Evolutionary conservation across 2,329 filamentous ascomycete genomes (phyloP), one percentile per base, ranked within the genome.

Genomic region (Bipolaris zeicola): DNA sequence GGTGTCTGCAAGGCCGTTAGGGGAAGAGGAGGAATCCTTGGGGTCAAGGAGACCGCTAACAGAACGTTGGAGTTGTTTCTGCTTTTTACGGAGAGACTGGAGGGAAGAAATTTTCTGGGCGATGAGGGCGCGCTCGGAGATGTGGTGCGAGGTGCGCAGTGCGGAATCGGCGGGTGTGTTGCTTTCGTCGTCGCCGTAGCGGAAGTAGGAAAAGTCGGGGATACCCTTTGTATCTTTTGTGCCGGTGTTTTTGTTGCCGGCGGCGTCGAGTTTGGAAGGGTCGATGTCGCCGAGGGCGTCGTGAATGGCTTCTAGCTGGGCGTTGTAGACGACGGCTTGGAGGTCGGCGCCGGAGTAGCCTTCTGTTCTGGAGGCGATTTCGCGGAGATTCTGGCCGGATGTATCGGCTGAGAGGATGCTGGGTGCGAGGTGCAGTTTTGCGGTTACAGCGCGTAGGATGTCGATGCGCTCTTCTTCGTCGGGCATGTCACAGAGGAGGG

Each of bases 271-370:
- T 34, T 67, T 66, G 6, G 71, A 60, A 1, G 71, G 65, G 22
- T 73, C 68, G 6, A 84, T 80, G 28, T 86, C 86, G 51, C 87
- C 89, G 0, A 99, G 84, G 2, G 96, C 87, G 65, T 97, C 93
- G 72, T 99, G 95, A 62, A 99, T 97, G 26, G 95, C 95, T 78
- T 98, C 94, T 5, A 99, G 84, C 74, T 99, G 95, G 0, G 95
- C 93, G 65, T 99, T 99, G 68, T 96, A 97, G 41, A 98, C 88
- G 6, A 99, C 84, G 0, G 94, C 95, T 75, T 99, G 95, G 3
- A 99, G 81, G 78, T 99, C 95, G 1, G 95, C 95, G 11, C 95
- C 95, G 0, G 91, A 95, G 75, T 96, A 97, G 8, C 95, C 95
- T 57, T 95, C 89, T 0, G 94, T 98, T 14, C 86, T 82, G 14